phyloP scores from a whole-genome alignment of 495 filamentous ascomycete genomes.

The Penicillium samsonianum region DNA sequence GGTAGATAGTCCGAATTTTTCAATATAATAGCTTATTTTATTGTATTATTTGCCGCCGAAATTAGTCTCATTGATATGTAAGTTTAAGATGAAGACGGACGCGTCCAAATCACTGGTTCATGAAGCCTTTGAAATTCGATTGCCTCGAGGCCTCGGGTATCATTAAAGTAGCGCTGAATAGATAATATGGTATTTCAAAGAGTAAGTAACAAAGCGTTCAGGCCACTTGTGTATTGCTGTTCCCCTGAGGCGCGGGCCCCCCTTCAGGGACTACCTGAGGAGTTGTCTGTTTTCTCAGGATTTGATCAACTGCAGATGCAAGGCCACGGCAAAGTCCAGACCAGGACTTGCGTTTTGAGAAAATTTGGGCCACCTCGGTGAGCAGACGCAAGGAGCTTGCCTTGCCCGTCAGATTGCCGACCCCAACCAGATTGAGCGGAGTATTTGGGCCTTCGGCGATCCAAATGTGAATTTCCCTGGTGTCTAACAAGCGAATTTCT shows the following conservation, averaged over 20 bases:
- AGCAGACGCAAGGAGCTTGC: background rate
- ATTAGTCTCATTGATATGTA: background rate
- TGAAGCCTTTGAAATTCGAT: background rate
- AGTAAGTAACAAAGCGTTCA: background rate
- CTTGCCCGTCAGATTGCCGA: constrained; percentile 1
- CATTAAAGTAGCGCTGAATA: background rate
- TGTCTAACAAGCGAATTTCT: background rate
- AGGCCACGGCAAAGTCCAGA: background rate
- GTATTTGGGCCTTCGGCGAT: constrained; percentile 1
- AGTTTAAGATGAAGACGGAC: background rate
- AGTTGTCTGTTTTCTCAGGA: background rate
- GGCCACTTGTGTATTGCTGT: background rate
- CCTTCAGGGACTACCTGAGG: background rate
- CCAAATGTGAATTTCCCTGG: background rate
- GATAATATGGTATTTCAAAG: background rate
- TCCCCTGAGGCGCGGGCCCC: background rate
- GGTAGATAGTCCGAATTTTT: background rate
- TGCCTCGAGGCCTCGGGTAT: background rate
- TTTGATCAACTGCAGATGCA: background rate
- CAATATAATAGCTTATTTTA: background rate
- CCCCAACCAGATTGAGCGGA: background rate
- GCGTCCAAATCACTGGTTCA: background rate
- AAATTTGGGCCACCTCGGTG: background rate
- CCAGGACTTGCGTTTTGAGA: background rate
- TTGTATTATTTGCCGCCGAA: background rate